A percentile compares a stretch with the other conserved stretches of the same genome.
phyloP scores from a whole-genome alignment of 2,329 filamentous ascomycete genomes.

The Aspergillus caelatus region DNA sequence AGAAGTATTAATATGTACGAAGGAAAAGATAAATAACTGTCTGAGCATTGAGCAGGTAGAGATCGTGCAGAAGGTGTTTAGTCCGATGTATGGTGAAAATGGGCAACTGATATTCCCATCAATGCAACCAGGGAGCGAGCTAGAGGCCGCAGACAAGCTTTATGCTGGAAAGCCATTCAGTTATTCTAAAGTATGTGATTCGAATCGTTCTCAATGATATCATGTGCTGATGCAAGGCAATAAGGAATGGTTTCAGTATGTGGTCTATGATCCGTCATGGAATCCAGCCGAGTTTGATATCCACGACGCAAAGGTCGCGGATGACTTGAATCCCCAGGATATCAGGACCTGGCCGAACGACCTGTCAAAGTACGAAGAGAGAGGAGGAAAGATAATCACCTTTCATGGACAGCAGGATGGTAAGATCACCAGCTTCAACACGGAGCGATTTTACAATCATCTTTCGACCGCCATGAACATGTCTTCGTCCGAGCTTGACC shows the following conservation, averaged over 20 bases:
- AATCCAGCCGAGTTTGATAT: conserved; percentile 16
- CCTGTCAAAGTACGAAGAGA: conserved; percentile 45
- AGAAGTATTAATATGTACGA: conserved; percentile 12
- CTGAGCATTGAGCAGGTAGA: conserved; percentile 17
- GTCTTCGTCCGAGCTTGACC: conserved; percentile 6
- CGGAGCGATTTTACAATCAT: conserved; percentile 10
- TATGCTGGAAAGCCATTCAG: conserved; percentile 15
- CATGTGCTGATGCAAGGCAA: not conserved
- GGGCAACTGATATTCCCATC: conserved; percentile 23
- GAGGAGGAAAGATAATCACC: conserved; percentile 38
- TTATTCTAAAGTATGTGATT: conserved; percentile 7
- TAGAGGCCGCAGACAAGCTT: conserved; percentile 7
- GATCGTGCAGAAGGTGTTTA: conserved; percentile 12
- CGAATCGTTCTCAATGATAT: not conserved
- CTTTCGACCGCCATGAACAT: conserved; percentile 1
- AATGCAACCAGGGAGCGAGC: conserved; percentile 19
- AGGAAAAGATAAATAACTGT: conserved; percentile 22
- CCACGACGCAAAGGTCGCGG: conserved; percentile 13
- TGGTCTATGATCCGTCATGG: conserved; percentile 36
- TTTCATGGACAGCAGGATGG: conserved; percentile 35
- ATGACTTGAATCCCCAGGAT: conserved; percentile 36
- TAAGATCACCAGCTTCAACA: conserved; percentile 16
- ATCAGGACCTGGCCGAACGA: conserved; percentile 31
- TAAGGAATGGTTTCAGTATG: conserved; percentile 24
- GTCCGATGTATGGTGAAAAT: conserved; percentile 12